Conservation (phyloP, 2,329 filamentous ascomycete species). For the Coniella vitis region DNA sequence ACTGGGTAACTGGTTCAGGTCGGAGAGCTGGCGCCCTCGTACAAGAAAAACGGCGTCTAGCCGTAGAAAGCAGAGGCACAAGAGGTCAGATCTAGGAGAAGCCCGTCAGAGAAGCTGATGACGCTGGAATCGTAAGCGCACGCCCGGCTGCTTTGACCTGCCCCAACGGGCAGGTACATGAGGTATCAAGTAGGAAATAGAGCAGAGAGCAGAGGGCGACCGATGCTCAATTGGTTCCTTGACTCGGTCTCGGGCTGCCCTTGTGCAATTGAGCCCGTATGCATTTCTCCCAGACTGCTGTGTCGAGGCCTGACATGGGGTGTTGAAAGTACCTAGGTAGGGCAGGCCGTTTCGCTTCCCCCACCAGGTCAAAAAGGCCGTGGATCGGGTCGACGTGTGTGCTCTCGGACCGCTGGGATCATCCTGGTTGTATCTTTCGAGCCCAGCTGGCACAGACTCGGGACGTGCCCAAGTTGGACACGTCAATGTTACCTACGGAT, state of each 20-base stretch:
- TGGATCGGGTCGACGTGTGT: too few species aligned
- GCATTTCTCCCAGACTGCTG: neutral
- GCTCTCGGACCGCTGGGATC: too few species aligned
- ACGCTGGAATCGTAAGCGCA: neutral
- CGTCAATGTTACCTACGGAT: too few species aligned
- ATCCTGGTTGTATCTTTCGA: too few species aligned
- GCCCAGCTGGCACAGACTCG: too few species aligned
- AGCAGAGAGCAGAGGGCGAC: neutral
- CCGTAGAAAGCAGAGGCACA: neutral
- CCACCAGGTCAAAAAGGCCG: too few species aligned
- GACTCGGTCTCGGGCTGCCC: neutral
- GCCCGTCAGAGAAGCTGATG: too few species aligned
- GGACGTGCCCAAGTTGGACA: too few species aligned
- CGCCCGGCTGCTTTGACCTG: neutral
- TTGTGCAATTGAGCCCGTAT: neutral
- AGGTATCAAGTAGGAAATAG: neutral
- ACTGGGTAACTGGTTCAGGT: too few species aligned
- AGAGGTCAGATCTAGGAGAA: too few species aligned
- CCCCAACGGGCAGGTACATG: conserved; percentile 3
- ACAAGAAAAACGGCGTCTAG: neutral
- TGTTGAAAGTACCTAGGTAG: too few species aligned
- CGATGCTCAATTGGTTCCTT: neutral
- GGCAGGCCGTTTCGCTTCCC: neutral
- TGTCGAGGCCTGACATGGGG: too few species aligned
- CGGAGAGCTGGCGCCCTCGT: neutral